phyloP scores from a whole-genome alignment of 1,284 basidiomycete genomes.

The Rhodotorula sp. region DNA sequence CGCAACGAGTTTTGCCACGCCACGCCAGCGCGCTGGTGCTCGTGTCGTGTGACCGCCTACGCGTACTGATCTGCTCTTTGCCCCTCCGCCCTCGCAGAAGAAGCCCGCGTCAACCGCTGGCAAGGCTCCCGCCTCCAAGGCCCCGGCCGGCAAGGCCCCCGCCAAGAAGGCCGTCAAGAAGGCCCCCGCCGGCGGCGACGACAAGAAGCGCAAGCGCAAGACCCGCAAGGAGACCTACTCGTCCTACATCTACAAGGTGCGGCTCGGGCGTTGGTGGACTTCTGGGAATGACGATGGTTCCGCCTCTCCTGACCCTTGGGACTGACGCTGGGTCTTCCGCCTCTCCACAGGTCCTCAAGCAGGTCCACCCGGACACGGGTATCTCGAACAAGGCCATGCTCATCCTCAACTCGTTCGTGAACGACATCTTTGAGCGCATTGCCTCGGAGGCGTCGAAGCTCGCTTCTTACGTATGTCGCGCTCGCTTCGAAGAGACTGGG shows the following conservation, averaged over 20 bases:
- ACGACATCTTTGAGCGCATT: conserved; percentile 55
- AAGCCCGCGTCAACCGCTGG: conserved; percentile 45
- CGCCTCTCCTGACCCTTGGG: background rate
- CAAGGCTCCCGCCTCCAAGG: conserved; percentile 64
- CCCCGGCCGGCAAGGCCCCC: conserved; percentile 70
- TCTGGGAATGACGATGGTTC: no score
- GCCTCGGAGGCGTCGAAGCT: conserved; percentile 87
- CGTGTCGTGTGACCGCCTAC: no score
- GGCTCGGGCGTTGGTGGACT: background rate
- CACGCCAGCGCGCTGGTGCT: no score
- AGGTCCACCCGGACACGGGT: conserved; percentile 82
- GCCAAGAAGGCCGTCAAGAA: conserved; percentile 61
- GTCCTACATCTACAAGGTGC: conserved; percentile 12
- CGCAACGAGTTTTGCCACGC: conserved; percentile 3
- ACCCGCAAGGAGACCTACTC: conserved; percentile 49
- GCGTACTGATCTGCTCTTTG: no score
- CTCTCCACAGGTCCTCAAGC: conserved; percentile 63
- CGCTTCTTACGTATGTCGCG: conserved; percentile 60
- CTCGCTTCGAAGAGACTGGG: background rate
- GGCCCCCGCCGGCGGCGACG: conserved; percentile 58
- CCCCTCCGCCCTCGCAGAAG: conserved; percentile 12
- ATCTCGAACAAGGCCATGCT: conserved; percentile 98
- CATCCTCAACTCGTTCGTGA: conserved; percentile 51
- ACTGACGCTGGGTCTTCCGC: background rate
- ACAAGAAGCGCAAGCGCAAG: conserved; percentile 90